These are phyloP conservation scores for Thalassiosira hispida DNA, from an alignment of 352 stramenopile species.

Conservation along the genomic window DNA sequence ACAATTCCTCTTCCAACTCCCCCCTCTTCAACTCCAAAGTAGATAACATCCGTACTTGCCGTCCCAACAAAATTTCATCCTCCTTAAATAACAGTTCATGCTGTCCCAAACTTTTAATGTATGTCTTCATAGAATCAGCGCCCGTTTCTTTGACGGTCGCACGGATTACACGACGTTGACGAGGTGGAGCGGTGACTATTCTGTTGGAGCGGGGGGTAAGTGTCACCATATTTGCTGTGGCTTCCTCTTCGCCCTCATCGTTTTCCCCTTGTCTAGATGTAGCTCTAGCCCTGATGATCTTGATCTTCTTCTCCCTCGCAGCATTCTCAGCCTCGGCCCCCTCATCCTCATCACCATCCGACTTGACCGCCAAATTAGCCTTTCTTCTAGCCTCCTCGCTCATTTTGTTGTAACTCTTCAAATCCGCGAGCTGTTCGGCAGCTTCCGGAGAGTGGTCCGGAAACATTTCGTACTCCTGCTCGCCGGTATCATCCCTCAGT, in stretches of 20 bases:
- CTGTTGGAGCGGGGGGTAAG: neutral
- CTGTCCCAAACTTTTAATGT: constrained; percentile 63
- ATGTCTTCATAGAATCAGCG: constrained; percentile 60
- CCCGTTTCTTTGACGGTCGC: constrained; percentile 65
- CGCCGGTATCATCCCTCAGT: constrained; percentile 44
- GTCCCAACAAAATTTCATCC: constrained; percentile 63
- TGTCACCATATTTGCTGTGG: neutral
- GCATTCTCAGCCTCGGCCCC: neutral
- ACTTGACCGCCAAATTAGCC: constrained; percentile 32
- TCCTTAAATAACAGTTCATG: constrained; percentile 67
- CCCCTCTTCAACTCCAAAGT: constrained; percentile 57
- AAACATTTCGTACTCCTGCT: constrained; percentile 39
- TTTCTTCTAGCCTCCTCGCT: constrained; percentile 48
- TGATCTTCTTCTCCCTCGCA: neutral
- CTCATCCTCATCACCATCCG: constrained; percentile 14
- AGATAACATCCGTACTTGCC: constrained; percentile 62
- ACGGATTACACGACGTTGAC: constrained; percentile 31
- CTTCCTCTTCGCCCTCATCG: constrained; percentile 7
- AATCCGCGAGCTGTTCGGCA: constrained; percentile 44
- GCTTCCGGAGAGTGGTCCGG: constrained; percentile 48
- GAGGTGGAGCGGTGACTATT: neutral
- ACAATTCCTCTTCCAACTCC: constrained; percentile 46
- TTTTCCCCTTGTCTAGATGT: neutral
- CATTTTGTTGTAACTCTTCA: constrained; percentile 44
- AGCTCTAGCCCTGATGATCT: neutral